Evolutionary conservation across 1,284 basidiomycete species (phyloP), one percentile per base, ranked within the genome.

Genomic region (Cryptococcus hybrid): DNA sequence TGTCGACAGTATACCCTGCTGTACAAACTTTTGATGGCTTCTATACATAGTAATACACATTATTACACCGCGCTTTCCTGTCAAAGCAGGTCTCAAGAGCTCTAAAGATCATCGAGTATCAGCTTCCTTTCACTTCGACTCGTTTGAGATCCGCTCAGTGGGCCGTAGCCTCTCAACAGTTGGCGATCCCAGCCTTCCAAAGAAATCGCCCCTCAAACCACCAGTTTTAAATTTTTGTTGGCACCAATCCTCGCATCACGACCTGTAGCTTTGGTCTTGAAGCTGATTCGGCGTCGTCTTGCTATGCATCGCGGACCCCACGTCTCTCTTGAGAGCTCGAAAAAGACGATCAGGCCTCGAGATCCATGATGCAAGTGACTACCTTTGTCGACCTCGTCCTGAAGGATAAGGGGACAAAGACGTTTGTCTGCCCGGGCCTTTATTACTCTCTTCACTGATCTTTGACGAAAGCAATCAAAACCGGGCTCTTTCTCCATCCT

Each of bases 181-280:
- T 55, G 45, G 40, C 56, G 56, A 61, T 58, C 60, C 54, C 35
- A 44, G 49, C 51, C 46, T 51, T 34, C 52, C 44, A 59, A 40
- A 24, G 37, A 30, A 37, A 45, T 15, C 30, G 4, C 30, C 30
- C 30, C 45, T 18, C 35, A 38, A 36, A 52, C 47, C 9, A 46
- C 36, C 37, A 51, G n/a, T 35, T 35, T 13, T 36, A 43, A 24
- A 49, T 30, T 12, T 30, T 43, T 58, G 36, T 60, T 7, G 35
- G 61, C 68, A 52, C 66, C 66, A 66, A 70, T 68, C 68, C 68
- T 70, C 68, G 62, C 61, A 52, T 46, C 39, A 30, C 30, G 47
- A 53, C 44, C 43, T 50, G 36, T n/a, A 53, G 37, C 58, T 59
- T 50, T 18, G 35, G 52, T 30, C 45, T 44, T 34, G 53, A 56